A percentile compares a stretch with the other conserved stretches of the same genome.
Evolutionary conservation across 192 early-diverging fungal species (phyloP).

Genomic region (Coemansia sp.): DNA sequence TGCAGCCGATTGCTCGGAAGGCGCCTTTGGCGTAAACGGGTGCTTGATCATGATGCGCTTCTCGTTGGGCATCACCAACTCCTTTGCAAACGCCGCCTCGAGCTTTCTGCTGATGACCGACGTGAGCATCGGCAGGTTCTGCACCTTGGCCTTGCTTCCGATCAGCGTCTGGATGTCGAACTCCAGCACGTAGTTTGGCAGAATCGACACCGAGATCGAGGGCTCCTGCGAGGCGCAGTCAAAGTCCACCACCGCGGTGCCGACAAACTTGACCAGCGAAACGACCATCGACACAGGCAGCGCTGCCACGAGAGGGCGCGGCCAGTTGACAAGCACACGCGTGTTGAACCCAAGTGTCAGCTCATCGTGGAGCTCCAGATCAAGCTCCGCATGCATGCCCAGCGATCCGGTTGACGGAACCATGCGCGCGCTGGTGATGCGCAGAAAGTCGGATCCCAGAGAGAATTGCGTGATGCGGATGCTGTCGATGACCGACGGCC

Average conservation of each 20-base stretch:
- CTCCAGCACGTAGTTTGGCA: slow-evolving; percentile 78
- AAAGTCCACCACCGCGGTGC: slow-evolving; percentile 68
- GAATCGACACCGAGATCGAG: slow-evolving; percentile 31
- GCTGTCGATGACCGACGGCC: slow-evolving; percentile 45
- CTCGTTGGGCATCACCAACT: slow-evolving; percentile 51
- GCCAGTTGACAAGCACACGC: slow-evolving; percentile 94
- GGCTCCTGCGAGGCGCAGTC: slow-evolving; percentile 37
- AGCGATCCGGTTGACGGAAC: slow-evolving; percentile 41
- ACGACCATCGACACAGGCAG: slow-evolving; percentile 87
- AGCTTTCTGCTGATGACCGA: slow-evolving; percentile 77
- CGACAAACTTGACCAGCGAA: slow-evolving; percentile 85
- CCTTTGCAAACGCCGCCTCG: slow-evolving; percentile 52
- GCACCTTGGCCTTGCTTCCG: slow-evolving; percentile 95
- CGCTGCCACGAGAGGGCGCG: slow-evolving; percentile 81
- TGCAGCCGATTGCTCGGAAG: too few relatives aligned
- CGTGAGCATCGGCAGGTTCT: slow-evolving; percentile 92
- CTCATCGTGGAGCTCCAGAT: slow-evolving; percentile 87
- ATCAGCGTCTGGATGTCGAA: slow-evolving; percentile 88
- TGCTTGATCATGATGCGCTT: slow-evolving; percentile 50
- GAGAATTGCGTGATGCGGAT: slow-evolving; percentile 56
- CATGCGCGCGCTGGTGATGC: slow-evolving; percentile 50
- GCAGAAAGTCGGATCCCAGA: slow-evolving; percentile 55
- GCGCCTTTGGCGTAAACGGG: slow-evolving; percentile 49
- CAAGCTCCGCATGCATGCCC: slow-evolving; percentile 59
- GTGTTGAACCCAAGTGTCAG: slow-evolving; percentile 93